These are phyloP conservation scores for Naegleria fowleri DNA, from an alignment of 208 protist species.

Conservation along the genomic window DNA sequence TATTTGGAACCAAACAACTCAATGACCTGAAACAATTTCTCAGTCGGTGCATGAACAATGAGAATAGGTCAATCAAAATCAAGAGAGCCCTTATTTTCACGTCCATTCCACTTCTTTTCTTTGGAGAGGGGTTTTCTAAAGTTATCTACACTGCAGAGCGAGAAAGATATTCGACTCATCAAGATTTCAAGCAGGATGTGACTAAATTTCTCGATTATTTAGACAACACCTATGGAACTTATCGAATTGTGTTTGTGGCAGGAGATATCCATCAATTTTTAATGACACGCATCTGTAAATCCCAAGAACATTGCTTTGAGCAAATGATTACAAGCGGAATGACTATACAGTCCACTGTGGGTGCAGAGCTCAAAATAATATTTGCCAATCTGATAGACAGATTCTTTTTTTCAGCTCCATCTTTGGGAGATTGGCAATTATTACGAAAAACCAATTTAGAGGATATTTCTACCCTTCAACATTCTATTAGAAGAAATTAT, in stretches of 20 bases:
- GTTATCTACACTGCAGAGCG: neutral
- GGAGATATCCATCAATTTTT: slow-evolving; percentile 22
- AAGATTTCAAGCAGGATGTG: too few species aligned
- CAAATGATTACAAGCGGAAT: slow-evolving; percentile 10
- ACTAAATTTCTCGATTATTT: neutral
- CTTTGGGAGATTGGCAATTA: neutral
- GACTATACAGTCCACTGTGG: neutral
- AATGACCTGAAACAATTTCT: neutral
- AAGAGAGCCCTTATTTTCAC: neutral
- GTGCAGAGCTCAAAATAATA: neutral
- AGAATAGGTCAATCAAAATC: neutral
- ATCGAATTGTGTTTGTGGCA: neutral
- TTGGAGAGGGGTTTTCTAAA: neutral
- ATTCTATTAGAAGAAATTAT: neutral
- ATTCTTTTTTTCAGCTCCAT: neutral
- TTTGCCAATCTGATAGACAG: neutral
- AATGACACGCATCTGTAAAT: neutral
- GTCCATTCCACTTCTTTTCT: neutral
- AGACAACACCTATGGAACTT: neutral
- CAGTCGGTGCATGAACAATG: neutral
- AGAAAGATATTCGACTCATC: neutral
- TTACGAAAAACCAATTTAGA: neutral
- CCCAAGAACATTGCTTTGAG: neutral
- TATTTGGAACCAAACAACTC: neutral
- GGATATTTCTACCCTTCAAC: neutral